Evolutionary conservation across 2,329 filamentous ascomycete genomes (phyloP).

Genomic region (Fusarium paranaense): DNA sequence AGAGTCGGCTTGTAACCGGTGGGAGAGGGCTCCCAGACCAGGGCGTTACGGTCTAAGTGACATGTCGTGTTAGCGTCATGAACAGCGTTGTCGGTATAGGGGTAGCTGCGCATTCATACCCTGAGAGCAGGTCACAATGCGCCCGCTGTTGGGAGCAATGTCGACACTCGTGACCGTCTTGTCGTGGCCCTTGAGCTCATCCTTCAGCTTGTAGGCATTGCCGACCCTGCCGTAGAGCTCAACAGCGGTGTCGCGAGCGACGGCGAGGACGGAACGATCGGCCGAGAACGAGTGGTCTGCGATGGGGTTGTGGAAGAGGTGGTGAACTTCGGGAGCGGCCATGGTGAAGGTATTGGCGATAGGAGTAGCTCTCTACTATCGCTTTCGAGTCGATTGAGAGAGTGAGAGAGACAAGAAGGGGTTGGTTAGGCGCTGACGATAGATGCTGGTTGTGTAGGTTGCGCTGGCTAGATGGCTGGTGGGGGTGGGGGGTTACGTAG

Average conservation of each 20-base stretch:
- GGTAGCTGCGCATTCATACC: constrained; percentile 61
- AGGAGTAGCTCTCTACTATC: constrained; percentile 94
- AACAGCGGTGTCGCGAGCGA: constrained; percentile 89
- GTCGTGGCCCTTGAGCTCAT: constrained; percentile 96
- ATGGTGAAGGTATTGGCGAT: constrained; percentile 66
- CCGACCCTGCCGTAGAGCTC: constrained; percentile 86
- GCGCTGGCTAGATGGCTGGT: constrained; percentile 21
- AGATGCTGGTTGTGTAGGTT: constrained; percentile 30
- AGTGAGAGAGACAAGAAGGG: constrained; percentile 27
- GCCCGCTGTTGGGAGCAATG: constrained; percentile 89
- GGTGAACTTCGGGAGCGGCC: constrained; percentile 90
- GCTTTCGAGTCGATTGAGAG: constrained; percentile 47
- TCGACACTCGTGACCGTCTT: constrained; percentile 97
- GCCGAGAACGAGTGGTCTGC: constrained; percentile 98
- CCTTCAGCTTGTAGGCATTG: constrained; percentile 82
- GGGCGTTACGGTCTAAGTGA: constrained; percentile 86
- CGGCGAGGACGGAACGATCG: constrained; percentile 88
- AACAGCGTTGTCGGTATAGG: background rate
- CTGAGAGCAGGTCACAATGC: constrained; percentile 98
- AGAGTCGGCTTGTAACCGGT: constrained; percentile 96
- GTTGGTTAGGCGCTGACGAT: constrained; percentile 32
- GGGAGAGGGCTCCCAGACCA: constrained; percentile 96
- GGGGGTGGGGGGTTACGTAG: constrained; percentile 46
- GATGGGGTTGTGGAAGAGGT: constrained; percentile 96
- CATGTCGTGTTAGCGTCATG: constrained; percentile 12